Percentiles rank a stretch among this genome's conserved stretches.
Evolutionary conservation across 371 early-diverging fungal genomes (phyloP).

Genomic region (Mortierella sp.): DNA sequence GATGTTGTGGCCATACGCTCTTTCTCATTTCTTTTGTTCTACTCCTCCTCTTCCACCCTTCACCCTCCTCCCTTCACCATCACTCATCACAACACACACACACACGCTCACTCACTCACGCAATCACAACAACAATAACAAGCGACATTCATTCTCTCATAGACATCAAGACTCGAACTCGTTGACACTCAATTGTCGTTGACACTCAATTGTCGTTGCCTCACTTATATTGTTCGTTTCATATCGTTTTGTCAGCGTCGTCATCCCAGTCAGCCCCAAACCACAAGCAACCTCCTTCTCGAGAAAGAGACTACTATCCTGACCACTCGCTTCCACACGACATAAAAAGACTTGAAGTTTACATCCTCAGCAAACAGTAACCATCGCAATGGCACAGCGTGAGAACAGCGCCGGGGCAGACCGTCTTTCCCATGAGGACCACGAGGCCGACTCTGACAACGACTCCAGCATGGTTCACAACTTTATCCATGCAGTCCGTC

Average conservation of each 20-base stretch:
- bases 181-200: background rate
- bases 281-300: background rate
- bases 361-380: background rate
- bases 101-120: background rate
- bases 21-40: too few species aligned
- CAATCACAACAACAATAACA: background rate
- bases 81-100: background rate
- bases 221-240: background rate
- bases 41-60: background rate
- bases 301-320: background rate
- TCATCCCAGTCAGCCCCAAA: background rate
- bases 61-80: background rate
- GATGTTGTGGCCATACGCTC: background rate
- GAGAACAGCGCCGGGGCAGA: background rate
- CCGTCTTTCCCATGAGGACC: constrained; percentile 1
- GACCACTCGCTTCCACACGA: background rate
- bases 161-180: background rate
- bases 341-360: background rate
- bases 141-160: background rate
- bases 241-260: background rate
- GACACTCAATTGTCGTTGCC: background rate
- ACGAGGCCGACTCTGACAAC: constrained; percentile 5
- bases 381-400: background rate
- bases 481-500: constrained; percentile 4
- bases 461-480: constrained; percentile 3